Evolutionary conservation across 1,284 basidiomycete species (phyloP).

Genomic region (Hortiboletus rubellus): DNA sequence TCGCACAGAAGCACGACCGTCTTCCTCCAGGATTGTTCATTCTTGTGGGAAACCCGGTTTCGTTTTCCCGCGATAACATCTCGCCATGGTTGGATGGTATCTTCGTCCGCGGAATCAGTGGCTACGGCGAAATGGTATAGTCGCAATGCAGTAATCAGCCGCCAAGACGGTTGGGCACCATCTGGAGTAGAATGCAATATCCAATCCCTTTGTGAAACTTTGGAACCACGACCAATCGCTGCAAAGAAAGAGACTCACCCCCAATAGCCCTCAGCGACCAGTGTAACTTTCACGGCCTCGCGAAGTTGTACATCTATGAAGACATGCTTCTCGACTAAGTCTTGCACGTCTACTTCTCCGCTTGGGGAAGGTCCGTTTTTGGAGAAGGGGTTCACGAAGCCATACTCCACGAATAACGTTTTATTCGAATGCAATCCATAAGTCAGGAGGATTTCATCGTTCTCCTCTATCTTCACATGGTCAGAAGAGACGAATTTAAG

Average conservation of each 20-base stretch:
- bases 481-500: slow-evolving; percentile 58
- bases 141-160: slow-evolving; percentile 69
- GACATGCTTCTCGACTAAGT: slow-evolving; percentile 54
- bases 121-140: slow-evolving; percentile 49
- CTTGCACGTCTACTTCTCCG: slow-evolving; percentile 65
- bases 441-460: slow-evolving; percentile 68
- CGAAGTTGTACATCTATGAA: slow-evolving; percentile 39
- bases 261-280: slow-evolving; percentile 71
- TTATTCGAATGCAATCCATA: slow-evolving; percentile 78
- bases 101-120: slow-evolving; percentile 29
- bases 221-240: background rate
- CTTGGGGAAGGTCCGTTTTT: slow-evolving; percentile 32
- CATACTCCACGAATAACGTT: slow-evolving; percentile 81
- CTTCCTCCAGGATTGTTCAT: slow-evolving; percentile 46
- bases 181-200: slow-evolving; percentile 59
- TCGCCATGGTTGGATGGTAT: slow-evolving; percentile 50
- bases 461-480: slow-evolving; percentile 41
- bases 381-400: slow-evolving; percentile 58
- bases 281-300: slow-evolving; percentile 46
- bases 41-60: slow-evolving; percentile 44
- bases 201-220: slow-evolving; percentile 54
- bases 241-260: slow-evolving; percentile 47
- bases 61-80: slow-evolving; percentile 51
- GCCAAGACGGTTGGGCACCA: slow-evolving; percentile 74
- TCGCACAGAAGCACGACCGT: slow-evolving; percentile 41